A percentile compares a stretch with the other conserved stretches of the same genome.
Conservation (phyloP, 129 eudicot species). For the Silybum marianum region DNA sequence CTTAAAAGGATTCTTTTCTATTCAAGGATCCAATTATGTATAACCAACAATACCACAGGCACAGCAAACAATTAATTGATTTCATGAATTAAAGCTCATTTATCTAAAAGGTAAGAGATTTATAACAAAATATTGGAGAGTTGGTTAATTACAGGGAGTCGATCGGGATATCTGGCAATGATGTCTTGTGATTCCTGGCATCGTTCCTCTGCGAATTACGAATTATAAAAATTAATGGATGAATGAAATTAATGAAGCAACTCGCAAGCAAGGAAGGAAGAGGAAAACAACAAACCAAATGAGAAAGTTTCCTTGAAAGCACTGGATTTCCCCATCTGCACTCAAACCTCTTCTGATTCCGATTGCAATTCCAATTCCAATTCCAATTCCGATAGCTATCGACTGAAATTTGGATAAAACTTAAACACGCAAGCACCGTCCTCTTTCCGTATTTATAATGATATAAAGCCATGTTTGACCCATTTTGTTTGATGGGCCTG, state of each 20-base stretch:
- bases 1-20: not conserved
- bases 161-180: conserved; percentile 82
- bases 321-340: conserved; percentile 57
- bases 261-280: not conserved
- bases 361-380: no score
- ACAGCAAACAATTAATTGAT: not conserved
- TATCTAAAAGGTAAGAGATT: not conserved
- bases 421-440: conserved; percentile 16
- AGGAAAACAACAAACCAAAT: conserved; percentile 42
- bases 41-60: no score
- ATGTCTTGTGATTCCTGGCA: conserved; percentile 77
- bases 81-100: not conserved
- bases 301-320: conserved; percentile 64
- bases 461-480: not conserved
- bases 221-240: not conserved
- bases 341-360: not conserved
- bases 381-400: not conserved
- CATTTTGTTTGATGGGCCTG: not conserved
- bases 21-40: no score
- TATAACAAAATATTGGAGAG: not conserved
- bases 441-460: not conserved
- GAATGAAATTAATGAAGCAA: not conserved
- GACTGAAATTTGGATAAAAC: conserved; percentile 24
- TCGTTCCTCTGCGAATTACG: conserved; percentile 63
- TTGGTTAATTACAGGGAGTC: conserved; percentile 60